A percentile compares a stretch with the other conserved stretches of the same genome.
Conservation (phyloP, 2,329 filamentous ascomycete species). For the Colletotrichum sp. region DNA sequence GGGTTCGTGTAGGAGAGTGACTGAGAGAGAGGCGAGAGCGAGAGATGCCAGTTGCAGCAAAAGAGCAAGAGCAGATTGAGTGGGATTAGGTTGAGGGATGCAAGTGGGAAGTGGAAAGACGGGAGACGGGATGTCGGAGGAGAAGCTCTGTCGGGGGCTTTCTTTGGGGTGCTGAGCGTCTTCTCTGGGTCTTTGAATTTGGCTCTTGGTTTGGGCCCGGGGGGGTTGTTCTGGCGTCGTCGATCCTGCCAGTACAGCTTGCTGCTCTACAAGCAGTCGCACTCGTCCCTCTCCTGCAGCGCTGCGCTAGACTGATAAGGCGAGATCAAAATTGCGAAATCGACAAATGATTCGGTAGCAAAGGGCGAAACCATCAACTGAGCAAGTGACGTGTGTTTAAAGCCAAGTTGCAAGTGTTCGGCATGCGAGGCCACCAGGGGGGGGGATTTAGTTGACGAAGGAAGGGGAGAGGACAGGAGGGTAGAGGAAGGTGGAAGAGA, state of each 20-base stretch:
- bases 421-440: slow-evolving; percentile 18
- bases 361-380: slow-evolving; percentile 20
- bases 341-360: slow-evolving; percentile 19
- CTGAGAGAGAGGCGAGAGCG: not conserved
- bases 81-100: not conserved
- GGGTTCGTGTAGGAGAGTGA: not conserved
- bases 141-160: slow-evolving; percentile 7
- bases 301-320: slow-evolving; percentile 21
- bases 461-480: not conserved
- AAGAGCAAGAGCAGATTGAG: not conserved
- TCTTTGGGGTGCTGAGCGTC: not conserved
- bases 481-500: slow-evolving; percentile 4
- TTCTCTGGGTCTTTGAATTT: not conserved
- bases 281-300: slow-evolving; percentile 5
- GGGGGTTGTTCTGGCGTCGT: slow-evolving; percentile 7
- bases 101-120: slow-evolving; percentile 1
- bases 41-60: not conserved
- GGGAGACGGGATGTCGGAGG: not conserved
- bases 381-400: not conserved
- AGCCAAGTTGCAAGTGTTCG: slow-evolving; percentile 9
- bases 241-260: slow-evolving; percentile 8
- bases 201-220: not conserved
- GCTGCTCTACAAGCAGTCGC: not conserved
- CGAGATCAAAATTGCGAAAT: slow-evolving; percentile 9
- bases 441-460: slow-evolving; percentile 3